Evolutionary conservation across 257 asterid genomes (phyloP), one percentile per base, ranked within the genome.

Genomic region (Linaria vulgaris): DNA sequence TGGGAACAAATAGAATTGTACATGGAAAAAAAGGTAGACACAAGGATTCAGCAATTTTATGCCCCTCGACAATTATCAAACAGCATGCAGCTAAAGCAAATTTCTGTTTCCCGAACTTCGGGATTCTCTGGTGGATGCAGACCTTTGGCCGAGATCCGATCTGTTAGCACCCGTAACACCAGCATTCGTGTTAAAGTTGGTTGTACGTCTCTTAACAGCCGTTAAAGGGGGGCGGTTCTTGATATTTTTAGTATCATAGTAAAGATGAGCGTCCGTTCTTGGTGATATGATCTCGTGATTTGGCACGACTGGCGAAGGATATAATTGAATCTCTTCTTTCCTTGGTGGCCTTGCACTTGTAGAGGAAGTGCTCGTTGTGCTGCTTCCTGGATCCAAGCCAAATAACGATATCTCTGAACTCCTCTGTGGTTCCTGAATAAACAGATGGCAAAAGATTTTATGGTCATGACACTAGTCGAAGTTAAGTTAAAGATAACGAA

Each of bases 361-460:
- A 1, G 94, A 84, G 4, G 88, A 79, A 49, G 76, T 77, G 79
- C 86, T 84, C 6, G 84, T 69, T 15, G 81, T 66, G 39, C 85
- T 83, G 68, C 89, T 81, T 49, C 91, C 91, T 1, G 86, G 79
- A 34, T 78, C 85, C 46, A 70, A 81, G 61, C 79, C 73, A 39
- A 76, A 75, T 15, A 68, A 56, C 12, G 82, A 72, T 50, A 69
- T 27, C 49, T 76, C 86, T 48, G 59, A 74, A 30, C 72, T 78
- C 65, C 74, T 76, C 51, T 54, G 73, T 59, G 47, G 57, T 46
- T 78, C 87, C 86, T 79, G 76, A 16, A 69, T 12, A 22, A 5
- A 19, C 45, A 10, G 12, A 67, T 23, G 12, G 48, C 21, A 1
- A 19, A 31, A 27, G 0, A 31, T 11, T 15, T 37, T 63, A 6